Evolutionary conservation across 805 yeast species (phyloP), one percentile per base, ranked within the genome.

Genomic region (Candida suzukii): DNA sequence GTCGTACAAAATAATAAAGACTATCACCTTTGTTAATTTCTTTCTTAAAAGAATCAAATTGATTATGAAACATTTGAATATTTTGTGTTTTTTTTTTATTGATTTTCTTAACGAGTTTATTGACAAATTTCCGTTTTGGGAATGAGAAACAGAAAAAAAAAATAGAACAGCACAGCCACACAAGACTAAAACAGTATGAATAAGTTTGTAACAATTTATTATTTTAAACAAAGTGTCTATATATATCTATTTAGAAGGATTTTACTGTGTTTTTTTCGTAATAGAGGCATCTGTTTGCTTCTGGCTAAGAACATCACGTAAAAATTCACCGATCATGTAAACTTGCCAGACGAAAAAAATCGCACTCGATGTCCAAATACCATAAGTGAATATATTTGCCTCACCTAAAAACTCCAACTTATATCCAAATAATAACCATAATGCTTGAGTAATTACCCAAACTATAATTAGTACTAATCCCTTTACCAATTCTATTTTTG

Each of bases 381-480:
- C 58, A 6, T 20, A 18, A 1, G 48, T 43, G 41, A 60, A 57
- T 2, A 53, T 47, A 22, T 37, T 45, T 1, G 74, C 64, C 28
- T 63, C 53, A 0, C 96, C 97, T 35, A 80, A 61, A 50, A 91
- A 91, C 60, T 91, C 99, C 35, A 91, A 66, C 30, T 70, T 66
- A 63, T 80, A 91, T 1, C 90, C 98, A 58, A 73, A 78, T 38
- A 60, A 72, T 22, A 91, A 68, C 99, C 99, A 91, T 3, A 69
- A 39, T 0, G 71, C 90, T 60, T 91, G 96, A 0, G 86, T 63
- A 0, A 61, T 41, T 0, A 82, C 58, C 99, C 99, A 93, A 4
- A 77, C 53, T 0, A 57, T 42, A 1, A 77, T 45, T 31, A 74
- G 65, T 0, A 60, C 13, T 0, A 68, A 2, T 1, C 84, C 85